Conservation (phyloP, 2,329 filamentous ascomycete species). For the Raffaelea ambrosiae region DNA sequence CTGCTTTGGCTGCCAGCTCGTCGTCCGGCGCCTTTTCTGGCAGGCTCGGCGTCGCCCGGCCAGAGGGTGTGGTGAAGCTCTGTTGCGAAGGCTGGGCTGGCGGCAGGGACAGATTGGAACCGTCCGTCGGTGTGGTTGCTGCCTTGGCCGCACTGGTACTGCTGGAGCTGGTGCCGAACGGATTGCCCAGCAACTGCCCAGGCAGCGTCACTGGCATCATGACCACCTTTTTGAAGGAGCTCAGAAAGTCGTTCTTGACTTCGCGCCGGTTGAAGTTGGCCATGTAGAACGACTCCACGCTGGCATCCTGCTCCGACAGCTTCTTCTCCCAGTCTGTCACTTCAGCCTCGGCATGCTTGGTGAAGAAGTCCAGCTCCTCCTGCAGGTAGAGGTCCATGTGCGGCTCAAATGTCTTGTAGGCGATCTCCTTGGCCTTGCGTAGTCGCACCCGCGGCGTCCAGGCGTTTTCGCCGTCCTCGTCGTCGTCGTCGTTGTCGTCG, state of each 20-base stretch:
- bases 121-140: slow-evolving; percentile 18
- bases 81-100: not conserved
- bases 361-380: slow-evolving; percentile 84
- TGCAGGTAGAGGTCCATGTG: slow-evolving; percentile 90
- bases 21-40: slow-evolving; percentile 62
- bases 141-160: not conserved
- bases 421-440: slow-evolving; percentile 53
- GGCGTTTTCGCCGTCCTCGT: slow-evolving; percentile 4
- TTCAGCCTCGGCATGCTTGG: slow-evolving; percentile 63
- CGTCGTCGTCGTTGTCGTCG: not conserved
- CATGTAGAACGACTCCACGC: slow-evolving; percentile 91
- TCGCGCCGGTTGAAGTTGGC: slow-evolving; percentile 88
- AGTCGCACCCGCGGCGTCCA: slow-evolving; percentile 8
- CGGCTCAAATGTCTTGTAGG: slow-evolving; percentile 73
- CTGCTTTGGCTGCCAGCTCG: slow-evolving; percentile 93
- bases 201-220: slow-evolving; percentile 94
- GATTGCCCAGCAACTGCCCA: slow-evolving; percentile 45
- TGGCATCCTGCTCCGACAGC: slow-evolving; percentile 81
- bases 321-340: slow-evolving; percentile 87
- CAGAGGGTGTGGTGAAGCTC: not conserved
- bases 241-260: slow-evolving; percentile 92
- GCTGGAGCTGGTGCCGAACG: slow-evolving; percentile 39
- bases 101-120: not conserved
- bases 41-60: slow-evolving; percentile 7
- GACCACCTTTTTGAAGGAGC: slow-evolving; percentile 95